Percentiles rank a stretch among this genome's conserved stretches.
Conservation (phyloP, 805 yeast genomes). For the Kodamaea nitidulidarum region DNA sequence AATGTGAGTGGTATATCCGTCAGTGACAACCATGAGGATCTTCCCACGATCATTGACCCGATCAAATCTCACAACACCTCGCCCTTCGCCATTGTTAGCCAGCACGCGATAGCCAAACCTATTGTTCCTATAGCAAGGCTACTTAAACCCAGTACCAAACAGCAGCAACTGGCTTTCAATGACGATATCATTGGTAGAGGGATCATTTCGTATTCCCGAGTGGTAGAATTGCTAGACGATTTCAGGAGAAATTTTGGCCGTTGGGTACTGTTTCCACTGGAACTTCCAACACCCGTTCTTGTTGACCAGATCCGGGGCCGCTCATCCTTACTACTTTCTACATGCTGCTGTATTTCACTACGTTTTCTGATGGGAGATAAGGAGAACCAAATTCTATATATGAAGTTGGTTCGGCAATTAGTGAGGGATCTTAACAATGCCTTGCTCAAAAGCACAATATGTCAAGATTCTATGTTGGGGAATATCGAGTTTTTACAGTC, state of each 20-base stretch:
- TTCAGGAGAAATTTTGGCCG: slow-evolving; percentile 68
- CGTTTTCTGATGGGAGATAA: slow-evolving; percentile 41
- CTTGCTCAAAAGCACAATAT: slow-evolving; percentile 30
- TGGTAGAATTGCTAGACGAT: slow-evolving; percentile 46
- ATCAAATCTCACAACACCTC: slow-evolving; percentile 36
- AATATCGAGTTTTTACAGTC: slow-evolving; percentile 64
- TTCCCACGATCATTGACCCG: slow-evolving; percentile 30
- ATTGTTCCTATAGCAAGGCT: slow-evolving; percentile 37
- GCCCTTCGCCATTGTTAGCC: slow-evolving; percentile 41
- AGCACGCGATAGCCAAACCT: slow-evolving; percentile 25
- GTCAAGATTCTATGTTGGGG: slow-evolving; percentile 18
- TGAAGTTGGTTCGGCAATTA: slow-evolving; percentile 42
- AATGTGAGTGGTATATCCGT: background rate
- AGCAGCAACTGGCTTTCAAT: slow-evolving; percentile 2
- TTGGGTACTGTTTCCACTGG: slow-evolving; percentile 71
- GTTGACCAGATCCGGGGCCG: slow-evolving; percentile 45
- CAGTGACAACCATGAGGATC: slow-evolving; percentile 2
- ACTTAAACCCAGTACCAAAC: slow-evolving; percentile 9
- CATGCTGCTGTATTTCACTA: slow-evolving; percentile 60
- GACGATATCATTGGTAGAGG: slow-evolving; percentile 49
- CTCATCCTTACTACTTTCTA: slow-evolving; percentile 63
- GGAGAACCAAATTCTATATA: slow-evolving; percentile 19
- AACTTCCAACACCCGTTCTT: slow-evolving; percentile 44
- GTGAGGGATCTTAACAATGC: slow-evolving; percentile 46
- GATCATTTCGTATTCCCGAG: slow-evolving; percentile 46